phyloP scores from a whole-genome alignment of 495 filamentous ascomycete species.

The Chaetomidium leptoderma region DNA sequence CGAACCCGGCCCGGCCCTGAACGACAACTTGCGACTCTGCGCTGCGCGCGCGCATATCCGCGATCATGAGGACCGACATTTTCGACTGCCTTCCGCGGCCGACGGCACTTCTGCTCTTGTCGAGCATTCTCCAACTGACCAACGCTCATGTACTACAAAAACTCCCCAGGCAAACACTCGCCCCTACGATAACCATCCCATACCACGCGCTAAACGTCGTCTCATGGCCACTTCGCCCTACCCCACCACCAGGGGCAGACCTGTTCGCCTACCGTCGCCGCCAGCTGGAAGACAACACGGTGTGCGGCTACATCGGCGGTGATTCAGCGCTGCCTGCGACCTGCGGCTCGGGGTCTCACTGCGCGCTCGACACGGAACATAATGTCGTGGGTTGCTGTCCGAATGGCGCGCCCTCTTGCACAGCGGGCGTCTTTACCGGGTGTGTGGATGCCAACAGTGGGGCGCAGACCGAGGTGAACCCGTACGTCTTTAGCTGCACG shows the following conservation, averaged over 20 bases:
- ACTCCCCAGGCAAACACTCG: constrained; percentile 19
- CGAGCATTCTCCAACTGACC: constrained; percentile 33
- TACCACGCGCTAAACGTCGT: constrained; percentile 41
- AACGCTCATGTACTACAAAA: constrained; percentile 35
- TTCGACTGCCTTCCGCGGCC: constrained; percentile 41
- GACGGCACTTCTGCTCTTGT: constrained; percentile 40
- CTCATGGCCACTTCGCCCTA: constrained; percentile 40
- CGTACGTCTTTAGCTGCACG: constrained; percentile 46
- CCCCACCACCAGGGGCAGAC: constrained; percentile 32
- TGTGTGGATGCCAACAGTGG: constrained; percentile 46
- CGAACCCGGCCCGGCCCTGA: too few relatives aligned
- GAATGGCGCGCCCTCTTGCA: constrained; percentile 41
- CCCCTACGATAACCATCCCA: constrained; percentile 38
- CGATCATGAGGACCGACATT: constrained; percentile 32
- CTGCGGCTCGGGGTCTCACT: constrained; percentile 47
- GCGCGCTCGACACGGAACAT: constrained; percentile 42
- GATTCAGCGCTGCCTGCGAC: constrained; percentile 43
- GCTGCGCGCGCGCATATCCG: too few relatives aligned
- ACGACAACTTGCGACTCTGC: too few relatives aligned
- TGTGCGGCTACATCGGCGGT: constrained; percentile 48
- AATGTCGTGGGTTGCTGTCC: constrained; percentile 49
- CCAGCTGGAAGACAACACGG: constrained; percentile 37
- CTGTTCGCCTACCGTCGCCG: constrained; percentile 36
- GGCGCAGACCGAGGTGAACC: constrained; percentile 46
- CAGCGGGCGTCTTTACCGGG: constrained; percentile 45